phyloP scores from a whole-genome alignment of 495 filamentous ascomycete genomes.

The Aspergillus panamensis region DNA sequence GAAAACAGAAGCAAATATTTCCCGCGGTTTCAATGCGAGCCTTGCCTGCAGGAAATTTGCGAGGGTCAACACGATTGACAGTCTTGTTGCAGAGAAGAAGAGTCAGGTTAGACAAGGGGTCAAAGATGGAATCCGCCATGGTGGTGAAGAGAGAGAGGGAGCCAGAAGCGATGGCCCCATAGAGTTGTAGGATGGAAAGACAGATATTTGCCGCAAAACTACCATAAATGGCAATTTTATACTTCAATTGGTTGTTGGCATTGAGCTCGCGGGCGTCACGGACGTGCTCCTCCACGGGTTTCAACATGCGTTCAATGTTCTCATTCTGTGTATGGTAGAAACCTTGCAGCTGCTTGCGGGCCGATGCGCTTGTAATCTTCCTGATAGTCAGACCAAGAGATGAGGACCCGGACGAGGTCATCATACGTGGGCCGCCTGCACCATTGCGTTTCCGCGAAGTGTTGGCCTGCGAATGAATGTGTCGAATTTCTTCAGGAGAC shows the following conservation, averaged over 20 bases:
- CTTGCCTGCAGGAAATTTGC: conserved; percentile 88
- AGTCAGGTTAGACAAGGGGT: conserved; percentile 86
- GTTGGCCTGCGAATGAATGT: conserved; percentile 67
- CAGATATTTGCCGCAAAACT: conserved; percentile 81
- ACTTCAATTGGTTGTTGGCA: conserved; percentile 75
- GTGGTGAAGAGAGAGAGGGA: conserved; percentile 96
- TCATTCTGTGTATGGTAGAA: conserved; percentile 94
- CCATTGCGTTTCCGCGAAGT: conserved; percentile 71
- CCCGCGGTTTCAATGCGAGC: conserved; percentile 93
- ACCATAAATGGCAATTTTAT: conserved; percentile 86
- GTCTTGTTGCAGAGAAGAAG: conserved; percentile 86
- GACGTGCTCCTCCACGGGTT: conserved; percentile 87
- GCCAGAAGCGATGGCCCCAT: conserved; percentile 78
- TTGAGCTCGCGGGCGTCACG: conserved; percentile 75
- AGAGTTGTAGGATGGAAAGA: conserved; percentile 77
- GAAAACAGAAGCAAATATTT: conserved; percentile 95
- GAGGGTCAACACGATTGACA: conserved; percentile 82
- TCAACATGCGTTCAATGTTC: conserved; percentile 86
- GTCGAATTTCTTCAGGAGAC: conserved; percentile 68
- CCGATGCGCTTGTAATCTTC: conserved; percentile 33
- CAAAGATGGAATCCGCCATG: conserved; percentile 95
- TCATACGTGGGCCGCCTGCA: background rate
- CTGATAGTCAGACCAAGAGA: conserved; percentile 30
- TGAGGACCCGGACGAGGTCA: conserved; percentile 22
- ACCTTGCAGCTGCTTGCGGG: conserved; percentile 64